Evolutionary conservation across 2,329 filamentous ascomycete genomes (phyloP), one percentile per base, ranked within the genome.

Genomic region (Ceratocystis papillata): DNA sequence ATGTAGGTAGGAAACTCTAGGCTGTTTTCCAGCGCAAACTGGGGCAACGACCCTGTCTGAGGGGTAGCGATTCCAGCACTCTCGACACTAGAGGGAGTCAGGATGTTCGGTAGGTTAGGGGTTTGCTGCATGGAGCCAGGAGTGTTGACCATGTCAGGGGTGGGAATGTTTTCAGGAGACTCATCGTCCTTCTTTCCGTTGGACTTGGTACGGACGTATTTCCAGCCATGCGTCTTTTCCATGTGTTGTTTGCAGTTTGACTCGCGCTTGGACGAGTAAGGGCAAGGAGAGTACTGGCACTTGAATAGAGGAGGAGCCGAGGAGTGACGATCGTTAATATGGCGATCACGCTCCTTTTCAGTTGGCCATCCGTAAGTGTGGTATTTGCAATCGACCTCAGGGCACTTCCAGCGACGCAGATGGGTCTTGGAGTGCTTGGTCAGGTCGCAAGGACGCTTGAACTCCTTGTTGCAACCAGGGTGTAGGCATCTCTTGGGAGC

Each of bases 401-500:
- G 83, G 76, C 94, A 99, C 79, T 99, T 99, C 88, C 89, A 96
- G 8, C 93, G 94, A 45, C 94, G 89, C 66, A 90, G 91, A 76
- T 99, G 94, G 0, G 93, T 97, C 81, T 97, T 99, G 78, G 96
- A 89, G 77, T 99, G 94, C 80, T 97, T 97, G 70, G 91, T 96
- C 67, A 97, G 80, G 75, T 99, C 94, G 76, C 94, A 97, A n/a
- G 90, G 90, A 69, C 94, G 87, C 77, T 94, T 95, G 79, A 97
- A 97, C 76, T 93, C 85, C 78, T 96, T 96, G 75, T 84, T 86
- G 78, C 93, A 97, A 50, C 84, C 83, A 4, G 80, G 79, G 73
- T 91, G 84, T 69, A 82, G 82, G 80, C 90, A 96, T 71, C 84
- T 85, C 77, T 93, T 87, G 66, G 84, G 88, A 61, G 89, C 86